Evolutionary conservation across 192 early-diverging fungal species (phyloP).

Genomic region (Geranomyces michiganensis): DNA sequence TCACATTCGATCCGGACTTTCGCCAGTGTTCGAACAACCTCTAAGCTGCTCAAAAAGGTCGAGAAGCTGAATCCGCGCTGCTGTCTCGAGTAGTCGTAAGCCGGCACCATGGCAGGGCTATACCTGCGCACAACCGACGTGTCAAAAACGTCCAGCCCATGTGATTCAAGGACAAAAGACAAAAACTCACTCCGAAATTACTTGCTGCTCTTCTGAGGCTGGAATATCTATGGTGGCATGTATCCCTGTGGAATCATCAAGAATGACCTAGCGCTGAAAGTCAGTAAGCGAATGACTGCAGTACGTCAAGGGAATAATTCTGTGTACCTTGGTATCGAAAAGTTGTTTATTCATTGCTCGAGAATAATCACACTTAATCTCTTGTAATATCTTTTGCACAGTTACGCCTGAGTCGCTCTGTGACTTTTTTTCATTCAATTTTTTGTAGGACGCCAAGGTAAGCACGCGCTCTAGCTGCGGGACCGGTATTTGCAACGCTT

Average conservation of each 20-base stretch:
- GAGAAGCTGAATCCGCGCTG: conserved; percentile 50
- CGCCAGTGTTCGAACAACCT: conserved; percentile 55
- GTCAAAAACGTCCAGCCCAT: too few relatives aligned
- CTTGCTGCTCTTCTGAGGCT: neutral
- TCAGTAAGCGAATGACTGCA: too few relatives aligned
- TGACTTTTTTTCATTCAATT: conserved; percentile 30
- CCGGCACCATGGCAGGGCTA: conserved; percentile 25
- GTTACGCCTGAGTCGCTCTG: neutral
- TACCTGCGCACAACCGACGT: neutral
- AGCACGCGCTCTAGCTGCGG: conserved; percentile 33
- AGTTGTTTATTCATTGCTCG: conserved; percentile 55
- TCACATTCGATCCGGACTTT: conserved; percentile 60
- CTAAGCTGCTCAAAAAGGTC: conserved; percentile 58
- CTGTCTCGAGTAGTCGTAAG: conserved; percentile 48
- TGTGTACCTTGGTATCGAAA: conserved; percentile 54
- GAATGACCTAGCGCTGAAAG: neutral
- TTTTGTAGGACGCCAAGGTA: conserved; percentile 19
- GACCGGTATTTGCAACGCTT: conserved; percentile 36
- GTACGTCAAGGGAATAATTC: too few relatives aligned
- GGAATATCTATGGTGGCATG: neutral
- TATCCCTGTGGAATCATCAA: neutral
- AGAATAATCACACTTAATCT: conserved; percentile 51
- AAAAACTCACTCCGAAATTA: neutral
- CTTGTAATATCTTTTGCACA: conserved; percentile 39
- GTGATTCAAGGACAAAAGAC: too few relatives aligned